These are phyloP conservation scores for Pseudogymnoascus verrucosus DNA, from an alignment of 2,329 filamentous ascomycete genomes.

Conservation along the genomic window DNA sequence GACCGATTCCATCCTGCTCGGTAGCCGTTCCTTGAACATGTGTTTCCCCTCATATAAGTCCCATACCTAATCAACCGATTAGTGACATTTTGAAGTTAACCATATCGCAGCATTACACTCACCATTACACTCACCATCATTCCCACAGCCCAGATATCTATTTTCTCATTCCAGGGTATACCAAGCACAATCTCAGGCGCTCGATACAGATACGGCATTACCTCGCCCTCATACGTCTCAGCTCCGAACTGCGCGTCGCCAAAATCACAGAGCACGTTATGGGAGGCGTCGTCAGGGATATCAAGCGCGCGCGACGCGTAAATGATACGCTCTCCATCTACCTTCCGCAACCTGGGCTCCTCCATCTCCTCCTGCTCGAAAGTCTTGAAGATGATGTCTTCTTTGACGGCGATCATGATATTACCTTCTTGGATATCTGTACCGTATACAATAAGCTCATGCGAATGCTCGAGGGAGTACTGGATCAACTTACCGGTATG, in stretches of 20 bases:
- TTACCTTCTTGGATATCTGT: conserved; percentile 29
- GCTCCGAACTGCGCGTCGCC: conserved; percentile 19
- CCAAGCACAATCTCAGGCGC: conserved; percentile 22
- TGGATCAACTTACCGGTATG: conserved; percentile 20
- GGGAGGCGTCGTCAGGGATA: conserved; percentile 9
- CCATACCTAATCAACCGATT: conserved; percentile 10
- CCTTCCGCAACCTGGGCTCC: conserved; percentile 25
- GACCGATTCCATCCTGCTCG: conserved; percentile 23
- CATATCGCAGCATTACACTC: not conserved
- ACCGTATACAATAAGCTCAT: not conserved
- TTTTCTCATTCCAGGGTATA: conserved; percentile 18
- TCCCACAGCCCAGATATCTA: conserved; percentile 24
- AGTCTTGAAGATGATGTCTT: conserved; percentile 23
- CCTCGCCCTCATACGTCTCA: conserved; percentile 15
- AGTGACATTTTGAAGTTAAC: not conserved
- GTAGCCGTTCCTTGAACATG: conserved; percentile 11
- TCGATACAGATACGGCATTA: conserved; percentile 21
- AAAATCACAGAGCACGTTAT: conserved; percentile 25
- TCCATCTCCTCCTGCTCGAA: conserved; percentile 20
- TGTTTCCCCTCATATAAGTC: conserved; percentile 14
- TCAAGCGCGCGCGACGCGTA: conserved; percentile 23
- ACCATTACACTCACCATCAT: conserved; percentile 20
- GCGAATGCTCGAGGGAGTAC: conserved; percentile 3
- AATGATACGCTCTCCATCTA: conserved; percentile 22
- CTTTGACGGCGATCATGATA: conserved; percentile 26